phyloP scores from a whole-genome alignment of 148 eudicot species.

The Camellia granthamiana region DNA sequence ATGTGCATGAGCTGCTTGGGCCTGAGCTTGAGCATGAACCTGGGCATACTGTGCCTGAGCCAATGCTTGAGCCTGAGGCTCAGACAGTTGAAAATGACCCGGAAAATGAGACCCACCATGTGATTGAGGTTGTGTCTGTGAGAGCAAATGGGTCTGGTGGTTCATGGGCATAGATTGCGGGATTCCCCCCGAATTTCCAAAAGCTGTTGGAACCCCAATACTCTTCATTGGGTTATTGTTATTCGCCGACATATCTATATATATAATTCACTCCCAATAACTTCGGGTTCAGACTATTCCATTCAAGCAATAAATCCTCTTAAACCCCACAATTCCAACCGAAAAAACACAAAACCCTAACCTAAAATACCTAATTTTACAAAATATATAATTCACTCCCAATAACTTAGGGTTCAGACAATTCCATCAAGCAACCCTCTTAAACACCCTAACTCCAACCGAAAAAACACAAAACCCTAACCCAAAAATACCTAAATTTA shows the following conservation, averaged over 20 bases:
- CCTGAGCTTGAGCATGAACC: slow-evolving; percentile 28
- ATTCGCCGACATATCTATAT: slow-evolving; percentile 19
- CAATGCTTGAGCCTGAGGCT: slow-evolving; percentile 37
- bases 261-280: background rate
- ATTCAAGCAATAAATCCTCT: slow-evolving; percentile 1
- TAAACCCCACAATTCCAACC: background rate
- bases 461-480: background rate
- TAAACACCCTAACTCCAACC: background rate
- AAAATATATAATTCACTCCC: background rate
- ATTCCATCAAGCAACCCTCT: background rate
- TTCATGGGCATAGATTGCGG: slow-evolving; percentile 25
- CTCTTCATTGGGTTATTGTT: slow-evolving; percentile 33
- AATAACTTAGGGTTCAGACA: slow-evolving; percentile 3
- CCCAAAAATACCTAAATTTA: background rate
- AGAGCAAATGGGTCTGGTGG: slow-evolving; percentile 22
- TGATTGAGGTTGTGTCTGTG: slow-evolving; percentile 36
- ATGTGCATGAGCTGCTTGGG: slow-evolving; percentile 29
- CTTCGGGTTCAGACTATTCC: background rate
- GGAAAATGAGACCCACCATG: slow-evolving; percentile 39
- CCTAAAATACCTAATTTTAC: background rate
- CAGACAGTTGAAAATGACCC: slow-evolving; percentile 40
- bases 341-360: background rate
- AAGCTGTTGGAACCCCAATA: slow-evolving; percentile 30
- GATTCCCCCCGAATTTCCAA: slow-evolving; percentile 27
- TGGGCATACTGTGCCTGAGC: slow-evolving; percentile 43